Evolutionary conservation across 2,329 filamentous ascomycete genomes (phyloP), one percentile per base, ranked within the genome.

Genomic region (Penicillium oxalicum): DNA sequence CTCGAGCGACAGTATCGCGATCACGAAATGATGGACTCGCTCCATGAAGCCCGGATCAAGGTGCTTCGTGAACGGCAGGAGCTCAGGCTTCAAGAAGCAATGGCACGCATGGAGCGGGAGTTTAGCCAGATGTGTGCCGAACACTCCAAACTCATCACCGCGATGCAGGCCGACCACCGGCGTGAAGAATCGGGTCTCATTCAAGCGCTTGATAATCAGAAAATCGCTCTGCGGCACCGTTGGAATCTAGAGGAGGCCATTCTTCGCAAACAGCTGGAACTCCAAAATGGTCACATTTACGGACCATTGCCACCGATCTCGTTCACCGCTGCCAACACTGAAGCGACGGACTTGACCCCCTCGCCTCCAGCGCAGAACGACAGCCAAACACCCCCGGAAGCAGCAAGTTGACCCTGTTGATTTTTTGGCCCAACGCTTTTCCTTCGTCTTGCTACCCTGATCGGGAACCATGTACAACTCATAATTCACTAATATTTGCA

Each of bases 31-130:
- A 74, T 75, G 67, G 70, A 73, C 45, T 62, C 64, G 25, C 61
- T 75, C 1, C 72, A 75, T 42, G 56, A 66, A 12, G 65, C 71
- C 7, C 72, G 70, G 32, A 72, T 75, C 55, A 74, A 75, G 49
- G 72, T 75, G 9, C 63, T 75, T 13, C 67, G 72, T 13, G 72
- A 74, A 33, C 67, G 65, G n/a, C 72, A 75, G 49, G 70, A 74
- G 42, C 61, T 67, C 32, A 64, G 65, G 35, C 58, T 72, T 6
- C 66, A 70, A 39, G 70, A 70, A 43, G 61, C 69, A 4, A 61
- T 71, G 13, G 56, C 58, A 13, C 67, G 67, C 9, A 70, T 71
- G 59, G 70, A 70, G 37, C 58, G 56, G 13, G 71, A 73, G 49
- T 51, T 72, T 4, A 61, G 69, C 3, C 53, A 59, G 2, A 47